These are phyloP conservation scores for Neurospora sublineolata DNA, from an alignment of 495 filamentous ascomycete genomes.

Conservation along the genomic window DNA sequence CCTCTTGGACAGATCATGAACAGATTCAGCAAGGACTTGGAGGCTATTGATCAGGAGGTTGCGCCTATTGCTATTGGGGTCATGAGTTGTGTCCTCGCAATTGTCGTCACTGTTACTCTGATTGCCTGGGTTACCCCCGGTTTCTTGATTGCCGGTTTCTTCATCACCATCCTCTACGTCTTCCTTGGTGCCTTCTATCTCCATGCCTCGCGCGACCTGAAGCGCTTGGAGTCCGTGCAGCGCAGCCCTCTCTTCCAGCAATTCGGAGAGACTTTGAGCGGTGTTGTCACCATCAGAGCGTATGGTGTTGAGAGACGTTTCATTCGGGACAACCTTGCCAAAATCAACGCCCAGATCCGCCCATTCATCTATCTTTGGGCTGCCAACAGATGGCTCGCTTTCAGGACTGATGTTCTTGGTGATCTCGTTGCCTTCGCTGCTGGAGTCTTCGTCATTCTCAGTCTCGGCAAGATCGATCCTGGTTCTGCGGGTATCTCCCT, in stretches of 20 bases:
- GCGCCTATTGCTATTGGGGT: slow-evolving; percentile 70
- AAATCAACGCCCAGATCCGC: slow-evolving; percentile 81
- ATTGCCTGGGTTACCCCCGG: slow-evolving; percentile 87
- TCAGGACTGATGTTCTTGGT: slow-evolving; percentile 82
- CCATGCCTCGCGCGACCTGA: slow-evolving; percentile 82
- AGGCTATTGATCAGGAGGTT: slow-evolving; percentile 91
- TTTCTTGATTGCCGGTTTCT: slow-evolving; percentile 77
- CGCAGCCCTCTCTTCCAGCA: slow-evolving; percentile 94
- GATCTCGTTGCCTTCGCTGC: slow-evolving; percentile 91
- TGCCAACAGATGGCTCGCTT: slow-evolving; percentile 92
- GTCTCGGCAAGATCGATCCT: slow-evolving; percentile 75
- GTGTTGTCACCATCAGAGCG: slow-evolving; percentile 94
- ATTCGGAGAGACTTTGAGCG: slow-evolving; percentile 91
- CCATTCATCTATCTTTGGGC: slow-evolving; percentile 97
- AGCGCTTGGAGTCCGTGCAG: slow-evolving; percentile 88
- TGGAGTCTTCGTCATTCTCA: slow-evolving; percentile 79
- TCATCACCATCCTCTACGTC: slow-evolving; percentile 76
- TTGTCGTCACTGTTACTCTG: slow-evolving; percentile 81
- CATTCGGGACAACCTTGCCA: slow-evolving; percentile 79
- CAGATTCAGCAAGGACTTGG: slow-evolving; percentile 93
- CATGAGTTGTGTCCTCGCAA: slow-evolving; percentile 44
- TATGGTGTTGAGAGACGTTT: slow-evolving; percentile 93
- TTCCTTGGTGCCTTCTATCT: slow-evolving; percentile 82
- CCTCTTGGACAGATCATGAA: slow-evolving; percentile 97
- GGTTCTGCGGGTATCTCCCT: slow-evolving; percentile 91